Base-by-base conservation (phyloP, 83 land plant genomes). In the Diphasiastrum complanatum region DNA sequence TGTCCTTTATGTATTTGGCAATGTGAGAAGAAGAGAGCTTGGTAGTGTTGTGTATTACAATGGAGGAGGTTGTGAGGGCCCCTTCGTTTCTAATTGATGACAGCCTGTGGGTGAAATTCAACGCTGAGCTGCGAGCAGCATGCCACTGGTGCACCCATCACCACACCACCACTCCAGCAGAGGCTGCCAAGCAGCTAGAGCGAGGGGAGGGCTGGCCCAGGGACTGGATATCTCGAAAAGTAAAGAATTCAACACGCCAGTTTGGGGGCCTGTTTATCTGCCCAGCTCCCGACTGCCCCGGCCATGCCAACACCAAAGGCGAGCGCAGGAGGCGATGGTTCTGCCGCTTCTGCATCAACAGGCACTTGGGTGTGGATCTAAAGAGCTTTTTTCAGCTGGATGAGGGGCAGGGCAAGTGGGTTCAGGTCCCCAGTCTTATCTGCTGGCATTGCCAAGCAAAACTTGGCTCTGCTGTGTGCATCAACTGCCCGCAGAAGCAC, bases 381-480 rank as follows among this genome's bases (percentile, higher is more conserved):
- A 67, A 67, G 70, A 67, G 33, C 49, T 67, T 67, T 66, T 67
- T 67, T 18, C 70, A 67, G 70, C 66, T 58, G 3, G 70, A 67
- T 58, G 70, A 67, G 47, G 61, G 57, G 23, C 70, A 67, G 47
- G 65, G 65, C 50, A 67, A 67, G 36, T 67, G 70, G 70, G 47
- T 67, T 30, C 70, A 67, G 70, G 46, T 67, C 12, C 70, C 70
- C 27, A 59, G 45, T 5, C 70, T 67, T 35, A 5, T 27, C 5
- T 67, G 70, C 51, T 67, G 70, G 70, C 70, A 67, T 58, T 67
- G 70, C 51, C 70, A 49, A 58, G 70, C 70, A 2, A 67, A 50
- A 47, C 12, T 40, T 18, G 70, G 70, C 19, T 66, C 57, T 2
- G 70, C 65, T 0, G 30, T 60, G 51, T 67, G 70, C 36, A 40